These are phyloP conservation scores for Yamadazyma blattariae DNA, from an alignment of 1,139 yeast species.

Conservation along the genomic window DNA sequence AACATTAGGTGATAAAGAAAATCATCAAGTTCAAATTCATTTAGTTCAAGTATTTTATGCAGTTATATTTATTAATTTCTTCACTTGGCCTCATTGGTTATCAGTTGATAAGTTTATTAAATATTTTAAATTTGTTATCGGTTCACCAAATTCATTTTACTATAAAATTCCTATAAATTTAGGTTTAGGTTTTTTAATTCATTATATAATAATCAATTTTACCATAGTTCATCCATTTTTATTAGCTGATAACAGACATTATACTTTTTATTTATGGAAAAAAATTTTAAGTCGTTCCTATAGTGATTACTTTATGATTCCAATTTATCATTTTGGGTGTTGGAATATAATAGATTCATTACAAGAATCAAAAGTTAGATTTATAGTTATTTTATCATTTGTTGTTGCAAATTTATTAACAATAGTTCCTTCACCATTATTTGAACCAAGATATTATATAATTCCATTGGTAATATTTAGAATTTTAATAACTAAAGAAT, in stretches of 20 bases:
- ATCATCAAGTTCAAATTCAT: slow-evolving; percentile 73
- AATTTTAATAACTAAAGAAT: slow-evolving; percentile 45
- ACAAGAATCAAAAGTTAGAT: slow-evolving; percentile 17
- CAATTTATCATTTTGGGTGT: slow-evolving; percentile 69
- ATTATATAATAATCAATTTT: slow-evolving; percentile 50
- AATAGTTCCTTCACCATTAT: slow-evolving; percentile 82
- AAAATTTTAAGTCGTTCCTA: slow-evolving; percentile 48
- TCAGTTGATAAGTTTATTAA: slow-evolving; percentile 33
- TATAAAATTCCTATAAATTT: slow-evolving; percentile 16
- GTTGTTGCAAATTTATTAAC: slow-evolving; percentile 55
- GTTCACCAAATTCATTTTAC: background rate
- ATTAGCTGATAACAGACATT: slow-evolving; percentile 92
- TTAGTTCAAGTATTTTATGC: slow-evolving; percentile 82
- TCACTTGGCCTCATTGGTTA: slow-evolving; percentile 72
- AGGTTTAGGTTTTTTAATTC: slow-evolving; percentile 32
- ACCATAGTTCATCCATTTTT: slow-evolving; percentile 87
- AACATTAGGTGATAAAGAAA: slow-evolving; percentile 83
- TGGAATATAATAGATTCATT: slow-evolving; percentile 40
- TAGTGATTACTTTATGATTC: slow-evolving; percentile 48
- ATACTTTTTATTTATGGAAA: slow-evolving; percentile 80
- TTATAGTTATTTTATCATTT: slow-evolving; percentile 43
- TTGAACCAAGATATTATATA: slow-evolving; percentile 92
- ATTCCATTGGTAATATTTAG: slow-evolving; percentile 79
- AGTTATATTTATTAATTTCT: slow-evolving; percentile 53
- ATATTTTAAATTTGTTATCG: slow-evolving; percentile 32